Base-by-base conservation (phyloP, 2,329 filamentous ascomycete species). In the Xylariaceae sp. region DNA sequence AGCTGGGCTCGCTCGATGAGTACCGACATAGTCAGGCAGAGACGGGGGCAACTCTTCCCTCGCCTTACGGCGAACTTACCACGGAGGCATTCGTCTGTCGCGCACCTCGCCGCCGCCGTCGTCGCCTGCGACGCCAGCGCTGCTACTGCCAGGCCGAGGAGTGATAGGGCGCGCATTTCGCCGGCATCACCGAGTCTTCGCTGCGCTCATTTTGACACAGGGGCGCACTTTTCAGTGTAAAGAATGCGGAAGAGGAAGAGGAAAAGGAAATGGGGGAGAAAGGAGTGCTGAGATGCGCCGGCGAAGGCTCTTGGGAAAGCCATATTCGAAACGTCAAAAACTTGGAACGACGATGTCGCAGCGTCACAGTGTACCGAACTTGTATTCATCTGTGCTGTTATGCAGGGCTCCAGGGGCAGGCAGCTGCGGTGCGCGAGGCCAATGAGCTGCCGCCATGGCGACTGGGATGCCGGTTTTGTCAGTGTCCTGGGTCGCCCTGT, bases 331-430 rank as follows among this genome's bases (percentile, higher is more conserved):
- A 11, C 5, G 5, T 5, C 12, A 18, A 29, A 40, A 40, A 35
- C 35, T 32, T 35, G 35, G 35, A 40, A 37, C 25, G 25, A 31
- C 34, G 16, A 30, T 29, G 39, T 42, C 33, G 39, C 39, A 38
- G 32, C 35, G 17, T 32, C 27, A 15, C 13, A 18, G 12, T n/a
- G n/a, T n/a, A n/a, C n/a, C n/a, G n/a, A n/a, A n/a, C n/a, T n/a
- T n/a, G n/a, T 11, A 8, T 29, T 29, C 37, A 34, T 39, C 37
- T 41, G 22, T 31, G 10, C 24, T 28, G 25, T 39, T 25, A 44
- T 44, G 42, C 39, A 31, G 16, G 27, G 10, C 5, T 26, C 24
- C 6, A 7, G 7, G 6, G 24, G 24, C 24, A 12, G 12, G 21
- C 21, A 7, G 21, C 21, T 23, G 21, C 12, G 24, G 12, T 6